These are phyloP conservation scores for Pichia sporocuriosa DNA, from an alignment of 805 yeast genomes.

Conservation along the genomic window DNA sequence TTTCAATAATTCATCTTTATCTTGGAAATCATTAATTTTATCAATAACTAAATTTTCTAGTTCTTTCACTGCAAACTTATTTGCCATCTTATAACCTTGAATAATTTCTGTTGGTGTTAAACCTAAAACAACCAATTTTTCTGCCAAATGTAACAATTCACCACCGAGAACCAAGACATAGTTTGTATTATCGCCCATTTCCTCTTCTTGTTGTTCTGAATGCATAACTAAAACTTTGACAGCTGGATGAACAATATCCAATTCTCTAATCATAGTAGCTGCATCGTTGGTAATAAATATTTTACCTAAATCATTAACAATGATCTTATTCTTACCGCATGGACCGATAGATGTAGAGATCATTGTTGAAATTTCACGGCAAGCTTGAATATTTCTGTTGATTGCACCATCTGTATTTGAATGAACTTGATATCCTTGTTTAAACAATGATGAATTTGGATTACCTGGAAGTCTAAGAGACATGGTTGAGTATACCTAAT, in stretches of 20 bases:
- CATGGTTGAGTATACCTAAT: constrained; percentile 39
- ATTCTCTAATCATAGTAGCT: constrained; percentile 91
- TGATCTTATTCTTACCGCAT: constrained; percentile 92
- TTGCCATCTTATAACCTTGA: constrained; percentile 90
- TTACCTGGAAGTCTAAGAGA: constrained; percentile 87
- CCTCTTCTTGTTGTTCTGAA: constrained; percentile 91
- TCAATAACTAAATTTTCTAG: constrained; percentile 62
- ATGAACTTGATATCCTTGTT: constrained; percentile 87
- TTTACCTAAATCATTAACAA: constrained; percentile 81
- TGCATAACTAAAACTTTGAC: constrained; percentile 95
- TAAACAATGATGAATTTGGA: constrained; percentile 89
- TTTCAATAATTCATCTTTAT: constrained; percentile 53
- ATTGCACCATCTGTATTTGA: constrained; percentile 92
- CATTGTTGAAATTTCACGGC: constrained; percentile 86
- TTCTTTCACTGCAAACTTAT: constrained; percentile 60
- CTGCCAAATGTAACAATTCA: constrained; percentile 80
- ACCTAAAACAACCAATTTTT: constrained; percentile 77
- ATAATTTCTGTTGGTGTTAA: constrained; percentile 86
- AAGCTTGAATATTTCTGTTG: constrained; percentile 85
- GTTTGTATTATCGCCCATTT: constrained; percentile 96
- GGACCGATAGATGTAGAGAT: constrained; percentile 96
- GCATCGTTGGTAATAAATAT: constrained; percentile 93
- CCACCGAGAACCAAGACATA: constrained; percentile 90
- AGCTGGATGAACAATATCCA: constrained; percentile 95
- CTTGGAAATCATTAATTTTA: constrained; percentile 49